Conservation (phyloP, 129 eudicot species). For the Gnaphalium uliginosum region DNA sequence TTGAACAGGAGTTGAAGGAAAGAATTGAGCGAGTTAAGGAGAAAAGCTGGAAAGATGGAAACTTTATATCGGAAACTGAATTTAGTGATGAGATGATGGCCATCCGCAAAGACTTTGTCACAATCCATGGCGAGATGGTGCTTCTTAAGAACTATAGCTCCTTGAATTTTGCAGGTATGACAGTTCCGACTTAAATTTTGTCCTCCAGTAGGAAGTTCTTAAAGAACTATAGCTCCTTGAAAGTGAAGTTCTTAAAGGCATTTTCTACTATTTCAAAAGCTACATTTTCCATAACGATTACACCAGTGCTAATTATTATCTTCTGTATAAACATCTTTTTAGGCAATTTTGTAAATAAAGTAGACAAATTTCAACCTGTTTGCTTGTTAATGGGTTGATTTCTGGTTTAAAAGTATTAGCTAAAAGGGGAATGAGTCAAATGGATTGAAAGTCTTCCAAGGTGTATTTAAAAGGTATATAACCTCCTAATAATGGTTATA, state of each 20-base stretch:
- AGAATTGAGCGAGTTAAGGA: slow-evolving; percentile 67
- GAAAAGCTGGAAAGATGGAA: slow-evolving; percentile 50
- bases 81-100: slow-evolving; percentile 64
- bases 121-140: slow-evolving; percentile 94
- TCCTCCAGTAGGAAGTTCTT: background rate
- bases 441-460: background rate
- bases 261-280: background rate
- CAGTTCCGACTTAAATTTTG: background rate
- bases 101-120: slow-evolving; percentile 72
- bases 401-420: background rate
- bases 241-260: background rate
- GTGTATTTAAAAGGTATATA: no score
- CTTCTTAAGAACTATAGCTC: slow-evolving; percentile 94
- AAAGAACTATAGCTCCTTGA: no score
- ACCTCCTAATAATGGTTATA: background rate
- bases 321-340: background rate
- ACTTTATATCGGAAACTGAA: slow-evolving; percentile 55
- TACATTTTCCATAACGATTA: background rate
- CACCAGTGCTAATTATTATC: background rate
- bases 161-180: slow-evolving; percentile 87
- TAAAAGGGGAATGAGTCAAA: no score
- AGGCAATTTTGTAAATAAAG: background rate
- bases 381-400: background rate
- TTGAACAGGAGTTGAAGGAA: slow-evolving; percentile 56
- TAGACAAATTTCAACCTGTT: no score